Conservation (phyloP, 805 yeast genomes). For the Cyberlindnera xishuangbannaensis region DNA sequence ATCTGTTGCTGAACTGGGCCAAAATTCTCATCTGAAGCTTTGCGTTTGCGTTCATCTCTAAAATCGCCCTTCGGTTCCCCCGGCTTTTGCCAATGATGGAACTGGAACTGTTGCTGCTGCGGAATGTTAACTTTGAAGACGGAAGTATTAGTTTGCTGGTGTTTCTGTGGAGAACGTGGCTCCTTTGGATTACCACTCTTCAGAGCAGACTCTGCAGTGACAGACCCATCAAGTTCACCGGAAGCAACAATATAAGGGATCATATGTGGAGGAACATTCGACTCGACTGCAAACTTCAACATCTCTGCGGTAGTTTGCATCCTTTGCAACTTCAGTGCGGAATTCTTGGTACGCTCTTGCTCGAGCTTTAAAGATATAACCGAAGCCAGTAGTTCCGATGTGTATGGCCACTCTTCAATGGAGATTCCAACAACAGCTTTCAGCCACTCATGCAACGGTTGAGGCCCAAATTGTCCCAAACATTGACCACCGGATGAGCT, state of each 20-base stretch:
- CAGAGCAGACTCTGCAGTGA: constrained; percentile 1
- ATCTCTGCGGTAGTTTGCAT: constrained; percentile 32
- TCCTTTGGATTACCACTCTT: not conserved
- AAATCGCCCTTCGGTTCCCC: constrained; percentile 12
- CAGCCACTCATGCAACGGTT: constrained; percentile 3
- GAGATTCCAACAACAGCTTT: constrained; percentile 9
- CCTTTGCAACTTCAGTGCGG: constrained; percentile 26
- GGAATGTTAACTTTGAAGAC: constrained; percentile 26
- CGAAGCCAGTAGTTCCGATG: constrained; percentile 31
- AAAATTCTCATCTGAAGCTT: too few relatives aligned
- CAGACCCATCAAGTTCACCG: too few relatives aligned
- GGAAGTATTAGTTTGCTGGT: constrained; percentile 14
- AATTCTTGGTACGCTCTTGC: constrained; percentile 36
- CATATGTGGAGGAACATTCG: constrained; percentile 32
- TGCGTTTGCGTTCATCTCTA: constrained; percentile 7
- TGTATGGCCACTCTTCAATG: constrained; percentile 30
- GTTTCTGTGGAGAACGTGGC: not conserved
- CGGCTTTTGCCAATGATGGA: constrained; percentile 28
- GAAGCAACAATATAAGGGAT: constrained; percentile 31
- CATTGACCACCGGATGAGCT: too few relatives aligned
- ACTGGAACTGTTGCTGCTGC: constrained; percentile 24
- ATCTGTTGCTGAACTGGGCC: constrained; percentile 3
- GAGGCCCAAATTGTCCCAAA: too few relatives aligned
- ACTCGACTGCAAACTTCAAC: constrained; percentile 29
- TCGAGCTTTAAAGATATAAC: constrained; percentile 32